Evolutionary conservation across 1,139 yeast genomes (phyloP).

Genomic region (Hanseniaspora uvarum): DNA sequence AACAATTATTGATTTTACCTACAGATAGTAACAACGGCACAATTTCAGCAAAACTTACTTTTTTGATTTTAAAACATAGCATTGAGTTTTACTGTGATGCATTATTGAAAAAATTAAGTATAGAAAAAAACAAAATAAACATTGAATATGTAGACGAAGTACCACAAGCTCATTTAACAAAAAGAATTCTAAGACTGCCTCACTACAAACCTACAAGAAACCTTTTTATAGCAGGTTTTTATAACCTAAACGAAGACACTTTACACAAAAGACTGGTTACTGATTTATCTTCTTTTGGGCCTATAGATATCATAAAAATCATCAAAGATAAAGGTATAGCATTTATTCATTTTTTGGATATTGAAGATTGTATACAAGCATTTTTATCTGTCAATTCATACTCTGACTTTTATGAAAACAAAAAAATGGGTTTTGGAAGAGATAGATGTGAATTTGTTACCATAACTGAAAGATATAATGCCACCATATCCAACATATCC

Average conservation of each 20-base stretch:
- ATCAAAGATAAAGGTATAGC: constrained; percentile 71
- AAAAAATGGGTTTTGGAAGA: constrained; percentile 74
- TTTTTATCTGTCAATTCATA: constrained; percentile 54
- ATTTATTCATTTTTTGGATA: constrained; percentile 76
- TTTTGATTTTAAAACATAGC: constrained; percentile 46
- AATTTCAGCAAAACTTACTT: constrained; percentile 44
- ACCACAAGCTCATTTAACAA: constrained; percentile 57
- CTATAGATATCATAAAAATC: constrained; percentile 69
- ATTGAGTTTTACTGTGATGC: constrained; percentile 52
- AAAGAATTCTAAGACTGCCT: constrained; percentile 56
- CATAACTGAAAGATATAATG: constrained; percentile 91
- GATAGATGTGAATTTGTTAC: constrained; percentile 80
- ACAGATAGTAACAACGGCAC: constrained; percentile 32
- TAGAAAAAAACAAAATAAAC: constrained; percentile 45
- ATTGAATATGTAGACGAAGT: constrained; percentile 76
- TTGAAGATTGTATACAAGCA: constrained; percentile 73
- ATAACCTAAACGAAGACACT: constrained; percentile 30
- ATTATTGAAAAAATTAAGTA: constrained; percentile 39
- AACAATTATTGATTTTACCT: constrained; percentile 47
- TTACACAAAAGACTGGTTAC: constrained; percentile 40
- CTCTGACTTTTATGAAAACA: constrained; percentile 48
- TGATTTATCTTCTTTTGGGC: constrained; percentile 67
- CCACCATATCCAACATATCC: constrained; percentile 59
- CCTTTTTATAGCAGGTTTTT: constrained; percentile 45
- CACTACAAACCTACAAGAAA: constrained; percentile 80